These are phyloP conservation scores for Vinca minor DNA, from an alignment of 257 asterid genomes.

Conservation along the genomic window DNA sequence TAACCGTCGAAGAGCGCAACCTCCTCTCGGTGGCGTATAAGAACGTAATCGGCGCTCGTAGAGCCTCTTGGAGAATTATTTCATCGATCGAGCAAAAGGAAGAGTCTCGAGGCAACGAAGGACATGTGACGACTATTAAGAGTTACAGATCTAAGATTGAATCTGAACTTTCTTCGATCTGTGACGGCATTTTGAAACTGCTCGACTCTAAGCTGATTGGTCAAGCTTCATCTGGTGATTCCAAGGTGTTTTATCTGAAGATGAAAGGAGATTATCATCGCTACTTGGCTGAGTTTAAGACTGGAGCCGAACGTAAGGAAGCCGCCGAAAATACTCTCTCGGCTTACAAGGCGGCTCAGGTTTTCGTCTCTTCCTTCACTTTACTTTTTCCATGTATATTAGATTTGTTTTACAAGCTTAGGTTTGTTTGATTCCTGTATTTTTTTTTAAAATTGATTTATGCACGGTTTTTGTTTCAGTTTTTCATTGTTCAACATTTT, in stretches of 20 bases:
- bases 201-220: slow-evolving; percentile 70
- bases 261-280: slow-evolving; percentile 89
- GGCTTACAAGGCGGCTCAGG: slow-evolving; percentile 91
- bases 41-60: slow-evolving; percentile 77
- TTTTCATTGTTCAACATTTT: neutral
- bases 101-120: slow-evolving; percentile 77
- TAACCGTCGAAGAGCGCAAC: slow-evolving; percentile 75
- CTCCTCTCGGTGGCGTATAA: slow-evolving; percentile 73
- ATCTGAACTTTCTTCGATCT: slow-evolving; percentile 58
- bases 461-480: neutral
- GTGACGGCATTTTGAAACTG: slow-evolving; percentile 65
- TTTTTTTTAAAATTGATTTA: neutral
- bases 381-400: too few relatives aligned
- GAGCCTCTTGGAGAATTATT: slow-evolving; percentile 73
- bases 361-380: slow-evolving; percentile 5
- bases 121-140: slow-evolving; percentile 59
- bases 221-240: slow-evolving; percentile 53
- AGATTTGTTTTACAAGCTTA: too few relatives aligned
- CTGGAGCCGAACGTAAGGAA: slow-evolving; percentile 63
- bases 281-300: slow-evolving; percentile 73
- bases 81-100: slow-evolving; percentile 85
- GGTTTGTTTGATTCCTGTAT: neutral
- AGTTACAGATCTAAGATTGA: slow-evolving; percentile 79
- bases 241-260: slow-evolving; percentile 84
- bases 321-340: slow-evolving; percentile 88